These are phyloP conservation scores for Blastocystis sp. DNA, from an alignment of 352 stramenopile species.

Conservation along the genomic window DNA sequence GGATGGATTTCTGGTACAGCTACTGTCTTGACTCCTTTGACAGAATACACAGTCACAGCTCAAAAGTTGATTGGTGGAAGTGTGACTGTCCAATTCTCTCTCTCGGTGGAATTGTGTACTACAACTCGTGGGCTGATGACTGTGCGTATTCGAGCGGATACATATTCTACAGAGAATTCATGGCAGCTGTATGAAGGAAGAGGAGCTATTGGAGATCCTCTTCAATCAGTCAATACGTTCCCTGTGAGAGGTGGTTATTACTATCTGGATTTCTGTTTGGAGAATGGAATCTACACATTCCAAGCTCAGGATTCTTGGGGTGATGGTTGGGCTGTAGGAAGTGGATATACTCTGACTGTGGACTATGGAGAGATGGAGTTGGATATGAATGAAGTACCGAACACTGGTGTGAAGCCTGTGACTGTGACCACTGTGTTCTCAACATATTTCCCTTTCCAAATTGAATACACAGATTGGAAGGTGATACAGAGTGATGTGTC, in stretches of 20 bases:
- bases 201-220: neutral
- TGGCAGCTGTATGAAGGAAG: too few species aligned
- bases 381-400: neutral
- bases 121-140: neutral
- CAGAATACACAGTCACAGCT: neutral
- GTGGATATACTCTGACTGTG: neutral
- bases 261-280: neutral
- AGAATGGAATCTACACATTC: neutral
- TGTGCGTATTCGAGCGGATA: neutral
- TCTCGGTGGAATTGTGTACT: neutral
- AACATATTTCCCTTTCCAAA: too few species aligned
- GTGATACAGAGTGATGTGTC: too few species aligned
- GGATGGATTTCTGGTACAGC: neutral
- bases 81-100: neutral
- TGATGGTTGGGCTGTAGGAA: neutral
- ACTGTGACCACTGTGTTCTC: too few species aligned
- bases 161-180: neutral
- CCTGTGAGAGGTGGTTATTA: neutral
- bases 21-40: neutral
- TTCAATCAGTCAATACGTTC: neutral
- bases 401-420: neutral
- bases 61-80: neutral
- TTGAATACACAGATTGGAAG: too few species aligned
- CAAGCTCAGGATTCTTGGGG: neutral
- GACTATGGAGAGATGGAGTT: constrained; percentile 9